Evolutionary conservation across 116 monocot species (phyloP), one percentile per base, ranked within the genome.

Genomic region (Iris pallida): DNA sequence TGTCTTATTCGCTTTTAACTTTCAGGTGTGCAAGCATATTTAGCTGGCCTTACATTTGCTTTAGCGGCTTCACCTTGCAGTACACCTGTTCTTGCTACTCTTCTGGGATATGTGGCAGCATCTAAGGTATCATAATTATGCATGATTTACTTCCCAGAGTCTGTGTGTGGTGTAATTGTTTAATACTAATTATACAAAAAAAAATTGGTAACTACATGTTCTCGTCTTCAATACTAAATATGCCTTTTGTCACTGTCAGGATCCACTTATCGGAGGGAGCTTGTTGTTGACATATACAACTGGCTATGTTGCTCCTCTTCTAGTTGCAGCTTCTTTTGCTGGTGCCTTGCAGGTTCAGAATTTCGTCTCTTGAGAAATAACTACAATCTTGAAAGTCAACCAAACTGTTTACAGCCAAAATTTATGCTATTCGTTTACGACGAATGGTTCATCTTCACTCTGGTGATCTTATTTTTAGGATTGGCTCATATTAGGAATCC

Each of bases 51-150:
- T 65, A 89, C 96, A 57, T 97, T 97, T 85, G 92, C 96, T 17
- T 71, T 97, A 53, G 96, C 89, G 61, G 96, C 96, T 68, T 97
- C 96, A 55, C 92, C 96, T 79, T 97, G 96, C 75, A 97, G 96
- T 68, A 97, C 96, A 57, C 96, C 89, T 68, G 96, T 97, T 49
- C 87, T 97, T 59, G 96, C 96, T 69, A 82, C 89, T 52, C 84
- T 97, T 87, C 81, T 97, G 30, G 96, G 85, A 60, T 97, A 89
- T 77, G 96, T 91, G 58, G 89, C 92, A 58, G 67, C 89, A 76
- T 89, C 96, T 17, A 92, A 79, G 87, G 96, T 97, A 87, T 68
- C 11, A 57, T 17, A 61, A 17, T 42, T 49, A 4, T 51, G 10
- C 45, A 43, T n/a, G 3, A 15, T 17, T 65, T 51, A 49, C 6